Base-by-base conservation (phyloP, 345 rosid species). In the Cardamine occulta region DNA sequence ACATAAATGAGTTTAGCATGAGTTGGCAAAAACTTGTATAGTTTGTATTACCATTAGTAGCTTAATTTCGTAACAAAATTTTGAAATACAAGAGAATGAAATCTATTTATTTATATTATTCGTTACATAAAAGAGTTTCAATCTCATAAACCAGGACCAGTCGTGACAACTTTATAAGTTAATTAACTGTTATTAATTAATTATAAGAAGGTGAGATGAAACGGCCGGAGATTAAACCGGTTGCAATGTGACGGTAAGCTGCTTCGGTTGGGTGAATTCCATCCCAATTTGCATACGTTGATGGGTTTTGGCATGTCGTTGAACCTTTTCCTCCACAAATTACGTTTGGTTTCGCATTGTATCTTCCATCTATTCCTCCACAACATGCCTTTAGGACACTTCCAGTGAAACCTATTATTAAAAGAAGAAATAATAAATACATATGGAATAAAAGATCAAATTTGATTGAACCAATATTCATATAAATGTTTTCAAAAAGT, bases 261-360 rank as follows among this genome's bases (percentile, higher is more conserved):
- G 93, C 89, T 32, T 90, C 93, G 6, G 96, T 90, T 40, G 87
- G 68, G 81, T 88, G 93, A 51, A 88, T 77, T 11, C 91, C 96
- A 34, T 90, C 96, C 93, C 96, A 90, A 55, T 81, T 87, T n/a
- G 84, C 81, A 17, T 68, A 80, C 18, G 69, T 55, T 0, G 83
- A 80, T 12, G 90, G 96, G 66, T 84, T 49, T 47, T 56, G 1
- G 23, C 91, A 90, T 8, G 84, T 79, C 13, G 34, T 79, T 4
- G 96, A 87, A 26, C 90, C 90, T 0, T 15, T 54, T 66, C 79
- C 81, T 4, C 93, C 91, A 6, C 96, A 90, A 18, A 79, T 67
- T 7, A 84, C 87, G 1, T 83, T 81, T 21, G 66, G 68, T 24
- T 87, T 82, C 78, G 80, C 87, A 49, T 90, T 86, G 71, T 82